Base-by-base conservation (phyloP, 2,329 filamentous ascomycete species). In the Paecilomyces niveus region DNA sequence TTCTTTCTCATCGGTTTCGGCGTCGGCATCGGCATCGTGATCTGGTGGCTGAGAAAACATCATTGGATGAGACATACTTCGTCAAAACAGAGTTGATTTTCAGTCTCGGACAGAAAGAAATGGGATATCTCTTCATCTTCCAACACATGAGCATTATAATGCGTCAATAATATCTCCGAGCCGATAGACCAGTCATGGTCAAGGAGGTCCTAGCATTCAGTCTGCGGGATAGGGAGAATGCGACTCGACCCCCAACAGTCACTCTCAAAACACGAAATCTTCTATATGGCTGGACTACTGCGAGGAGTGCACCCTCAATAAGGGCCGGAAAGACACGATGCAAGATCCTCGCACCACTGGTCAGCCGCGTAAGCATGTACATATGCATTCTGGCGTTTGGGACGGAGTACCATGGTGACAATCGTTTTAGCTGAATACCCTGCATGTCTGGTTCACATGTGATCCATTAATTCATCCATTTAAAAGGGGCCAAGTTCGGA, bases 21-120 rank as follows among this genome's bases (percentile, higher is more conserved):
- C 0, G 76, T 74, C 0, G 78, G 72, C 0, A 68, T 79, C 1
- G 76, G 81, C 10, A 72, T 78, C 1, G 68, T 78, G 0, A 66
- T 83, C 0, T 69, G 82, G 59, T 78, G 79, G 70, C 62, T 75
- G 10, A 65, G 62, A n/a, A 67, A 68, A 54, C 68, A 72, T 57
- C 64, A 72, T 55, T 74, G 72, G 71, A 53, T 72, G 35, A 64
- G 63, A 39, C 51, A 59, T 61, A 60, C 26, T 3, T 29, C 22
- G 22, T 22, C 26, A 29, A 2, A 29, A 5, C 4, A 29, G 3
- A 29, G 26, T 29, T 29, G 26, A 29, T 29, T 29, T 29, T 29
- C 26, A 2, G 26, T 29, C 26, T 29, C 26, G 7, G 26, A 29
- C 26, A 29, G 26, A 29, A 29, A 29, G 3, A 29, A 29, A 29